Conservation (phyloP, 345 rosid species). For the Rhizophora mangle region DNA sequence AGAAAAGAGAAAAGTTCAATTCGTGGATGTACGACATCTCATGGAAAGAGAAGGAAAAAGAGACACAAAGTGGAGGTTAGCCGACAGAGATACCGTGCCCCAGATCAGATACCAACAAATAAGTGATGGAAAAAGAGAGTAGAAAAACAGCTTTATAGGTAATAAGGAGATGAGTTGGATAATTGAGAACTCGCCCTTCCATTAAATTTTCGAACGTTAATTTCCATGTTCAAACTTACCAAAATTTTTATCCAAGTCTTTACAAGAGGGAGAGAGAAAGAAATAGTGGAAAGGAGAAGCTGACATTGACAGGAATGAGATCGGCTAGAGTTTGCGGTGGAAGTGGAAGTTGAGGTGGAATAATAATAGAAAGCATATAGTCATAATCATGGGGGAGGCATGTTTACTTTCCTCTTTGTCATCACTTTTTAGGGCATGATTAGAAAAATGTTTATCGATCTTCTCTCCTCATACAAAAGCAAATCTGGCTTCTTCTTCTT, state of each 20-base stretch:
- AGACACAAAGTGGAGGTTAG: constrained; percentile 22
- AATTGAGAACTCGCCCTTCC: constrained; percentile 38
- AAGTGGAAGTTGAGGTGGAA: constrained; percentile 50
- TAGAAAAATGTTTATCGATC: constrained; percentile 62
- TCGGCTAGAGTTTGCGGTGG: constrained; percentile 43
- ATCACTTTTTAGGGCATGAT: constrained; percentile 83
- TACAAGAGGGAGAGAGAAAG: background rate
- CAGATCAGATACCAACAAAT: constrained; percentile 29
- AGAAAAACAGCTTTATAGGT: constrained; percentile 48
- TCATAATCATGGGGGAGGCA: constrained; percentile 58
- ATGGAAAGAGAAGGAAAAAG: constrained; percentile 25
- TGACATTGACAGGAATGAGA: constrained; percentile 41
- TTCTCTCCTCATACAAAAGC: constrained; percentile 26
- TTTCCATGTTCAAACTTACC: background rate
- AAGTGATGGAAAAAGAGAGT: constrained; percentile 20
- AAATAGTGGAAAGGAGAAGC: constrained; percentile 9
- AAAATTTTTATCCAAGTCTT: background rate
- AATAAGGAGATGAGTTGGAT: constrained; percentile 48
- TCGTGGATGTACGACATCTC: constrained; percentile 19
- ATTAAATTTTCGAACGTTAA: constrained; percentile 10
- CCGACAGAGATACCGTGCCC: constrained; percentile 22
- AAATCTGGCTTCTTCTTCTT: background rate
- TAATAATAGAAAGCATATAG: constrained; percentile 37
- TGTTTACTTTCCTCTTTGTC: constrained; percentile 80
- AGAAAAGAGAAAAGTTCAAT: background rate